Evolutionary conservation across 164 flowering plant species (phyloP).

Genomic region (Vitis amurensis): DNA sequence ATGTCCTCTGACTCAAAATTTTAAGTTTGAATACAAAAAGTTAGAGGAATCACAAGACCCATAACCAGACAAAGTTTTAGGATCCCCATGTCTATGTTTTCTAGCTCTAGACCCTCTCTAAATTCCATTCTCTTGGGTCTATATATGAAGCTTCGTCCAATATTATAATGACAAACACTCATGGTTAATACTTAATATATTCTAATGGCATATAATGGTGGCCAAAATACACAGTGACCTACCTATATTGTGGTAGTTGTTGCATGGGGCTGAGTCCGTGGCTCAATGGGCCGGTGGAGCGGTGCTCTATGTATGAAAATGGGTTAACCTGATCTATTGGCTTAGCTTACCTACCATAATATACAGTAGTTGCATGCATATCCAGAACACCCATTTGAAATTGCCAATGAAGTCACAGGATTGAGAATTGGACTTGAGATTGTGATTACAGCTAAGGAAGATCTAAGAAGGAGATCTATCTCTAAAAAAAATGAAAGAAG

Average conservation of each 20-base stretch:
- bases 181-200: background rate
- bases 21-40: background rate
- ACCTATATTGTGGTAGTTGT: constrained; percentile 23
- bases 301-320: constrained; percentile 40
- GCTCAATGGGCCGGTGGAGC: constrained; percentile 42
- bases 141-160: constrained; percentile 4
- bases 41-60: constrained; percentile 4
- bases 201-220: constrained; percentile 11
- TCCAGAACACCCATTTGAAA: constrained; percentile 23
- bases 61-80: constrained; percentile 14
- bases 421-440: constrained; percentile 18
- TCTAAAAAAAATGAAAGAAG: constrained; percentile 5
- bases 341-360: constrained; percentile 8
- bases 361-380: constrained; percentile 25
- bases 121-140: constrained; percentile 15
- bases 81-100: constrained; percentile 25
- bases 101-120: constrained; percentile 8
- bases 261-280: constrained; percentile 26
- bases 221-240: constrained; percentile 25
- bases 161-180: constrained; percentile 1
- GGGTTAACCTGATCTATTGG: constrained; percentile 10
- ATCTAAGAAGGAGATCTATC: constrained; percentile 48
- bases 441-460: constrained; percentile 25
- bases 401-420: constrained; percentile 19
- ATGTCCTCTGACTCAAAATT: background rate